Evolutionary conservation across 1,139 yeast genomes (phyloP).

Genomic region (Eremothecium coryli): DNA sequence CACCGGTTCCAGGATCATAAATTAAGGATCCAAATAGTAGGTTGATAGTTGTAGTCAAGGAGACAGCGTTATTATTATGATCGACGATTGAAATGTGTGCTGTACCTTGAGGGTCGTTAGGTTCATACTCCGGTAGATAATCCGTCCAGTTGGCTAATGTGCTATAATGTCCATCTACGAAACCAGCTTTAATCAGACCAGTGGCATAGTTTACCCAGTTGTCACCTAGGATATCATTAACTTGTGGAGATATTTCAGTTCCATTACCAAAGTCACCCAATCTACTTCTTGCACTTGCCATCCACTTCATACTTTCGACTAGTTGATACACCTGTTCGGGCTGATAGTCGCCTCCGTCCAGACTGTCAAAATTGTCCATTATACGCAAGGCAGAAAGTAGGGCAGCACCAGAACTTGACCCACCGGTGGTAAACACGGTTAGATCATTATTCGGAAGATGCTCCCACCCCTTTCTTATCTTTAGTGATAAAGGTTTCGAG

Average conservation of each 20-base stretch:
- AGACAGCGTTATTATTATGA: constrained; percentile 57
- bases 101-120: constrained; percentile 76
- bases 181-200: constrained; percentile 39
- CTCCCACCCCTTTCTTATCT: constrained; percentile 20
- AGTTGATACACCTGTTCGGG: constrained; percentile 54
- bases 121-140: constrained; percentile 70
- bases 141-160: constrained; percentile 60
- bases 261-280: constrained; percentile 54
- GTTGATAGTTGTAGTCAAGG: constrained; percentile 88
- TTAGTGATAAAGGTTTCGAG: constrained; percentile 44
- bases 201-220: constrained; percentile 52
- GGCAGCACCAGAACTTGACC: constrained; percentile 81
- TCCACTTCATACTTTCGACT: constrained; percentile 88
- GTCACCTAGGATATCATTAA: constrained; percentile 32
- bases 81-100: constrained; percentile 79
- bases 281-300: constrained; percentile 73
- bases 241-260: constrained; percentile 24
- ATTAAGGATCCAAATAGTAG: constrained; percentile 73
- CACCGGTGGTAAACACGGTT: constrained; percentile 58
- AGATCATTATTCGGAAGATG: constrained; percentile 35
- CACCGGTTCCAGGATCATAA: constrained; percentile 73
- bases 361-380: constrained; percentile 37
- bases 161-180: constrained; percentile 14
- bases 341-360: constrained; percentile 37
- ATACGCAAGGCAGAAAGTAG: constrained; percentile 66